Conservation (phyloP, 2,329 filamentous ascomycete genomes). For the Trichoderma cornu-damae region DNA sequence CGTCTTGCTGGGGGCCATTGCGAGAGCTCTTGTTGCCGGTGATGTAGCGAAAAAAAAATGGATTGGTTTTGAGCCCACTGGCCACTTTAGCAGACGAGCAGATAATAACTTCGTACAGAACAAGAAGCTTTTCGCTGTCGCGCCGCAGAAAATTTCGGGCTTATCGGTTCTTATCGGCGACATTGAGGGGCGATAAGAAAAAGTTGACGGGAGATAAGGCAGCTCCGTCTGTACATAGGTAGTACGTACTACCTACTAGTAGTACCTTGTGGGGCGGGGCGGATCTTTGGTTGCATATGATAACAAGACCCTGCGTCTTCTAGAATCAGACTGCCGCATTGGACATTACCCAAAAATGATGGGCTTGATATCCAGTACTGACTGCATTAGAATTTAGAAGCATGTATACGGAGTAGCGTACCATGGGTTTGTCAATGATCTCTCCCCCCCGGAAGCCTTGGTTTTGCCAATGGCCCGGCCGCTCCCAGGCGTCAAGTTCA, state of each 20-base stretch:
- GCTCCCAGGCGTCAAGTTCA: no score
- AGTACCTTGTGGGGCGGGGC: neutral
- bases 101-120: neutral
- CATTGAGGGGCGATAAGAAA: constrained; percentile 20
- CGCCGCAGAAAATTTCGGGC: constrained; percentile 16
- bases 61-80: neutral
- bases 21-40: constrained; percentile 8
- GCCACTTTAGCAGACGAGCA: neutral
- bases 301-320: neutral
- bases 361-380: neutral
- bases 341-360: neutral
- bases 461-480: no score
- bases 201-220: neutral
- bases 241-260: no score
- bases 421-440: neutral
- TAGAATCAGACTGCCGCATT: neutral
- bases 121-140: neutral
- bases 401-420: no score
- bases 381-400: neutral
- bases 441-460: no score
- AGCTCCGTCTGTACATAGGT: neutral
- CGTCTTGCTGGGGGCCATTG: constrained; percentile 54
- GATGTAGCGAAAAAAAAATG: neutral
- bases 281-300: neutral
- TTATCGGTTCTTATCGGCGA: constrained; percentile 12